A percentile compares a stretch with the other conserved stretches of the same genome.
phyloP scores from a whole-genome alignment of 2,329 filamentous ascomycete genomes.

The Erysiphe pisi region DNA sequence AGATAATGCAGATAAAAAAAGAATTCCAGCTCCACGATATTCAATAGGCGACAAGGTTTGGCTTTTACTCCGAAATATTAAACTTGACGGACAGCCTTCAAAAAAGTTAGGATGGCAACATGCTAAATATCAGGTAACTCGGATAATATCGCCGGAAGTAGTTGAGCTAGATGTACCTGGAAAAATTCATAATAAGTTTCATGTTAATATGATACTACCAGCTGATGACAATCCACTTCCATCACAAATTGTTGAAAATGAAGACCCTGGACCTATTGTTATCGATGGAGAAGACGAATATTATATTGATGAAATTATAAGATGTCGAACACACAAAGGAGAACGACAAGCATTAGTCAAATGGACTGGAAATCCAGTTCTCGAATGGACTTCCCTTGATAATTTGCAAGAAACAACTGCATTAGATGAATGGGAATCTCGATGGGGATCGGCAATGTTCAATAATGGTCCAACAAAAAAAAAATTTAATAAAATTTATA shows the following conservation, averaged over 20 bases:
- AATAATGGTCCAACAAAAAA: slow-evolving; percentile 6
- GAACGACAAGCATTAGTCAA: slow-evolving; percentile 20
- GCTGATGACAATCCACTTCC: background rate
- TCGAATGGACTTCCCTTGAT: slow-evolving; percentile 1
- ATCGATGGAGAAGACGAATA: slow-evolving; percentile 22
- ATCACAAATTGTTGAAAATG: background rate
- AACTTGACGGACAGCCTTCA: background rate
- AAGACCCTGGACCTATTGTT: background rate
- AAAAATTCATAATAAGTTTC: slow-evolving; percentile 20
- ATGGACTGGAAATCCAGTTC: background rate
- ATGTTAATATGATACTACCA: background rate
- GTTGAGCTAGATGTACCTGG: background rate
- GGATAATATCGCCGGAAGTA: slow-evolving; percentile 1
- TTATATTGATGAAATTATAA: background rate
- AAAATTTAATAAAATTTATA: no score
- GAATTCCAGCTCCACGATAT: background rate
- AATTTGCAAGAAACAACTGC: slow-evolving; percentile 6
- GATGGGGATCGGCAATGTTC: background rate
- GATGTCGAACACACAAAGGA: slow-evolving; percentile 1
- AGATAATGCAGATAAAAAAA: slow-evolving; percentile 6
- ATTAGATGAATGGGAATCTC: slow-evolving; percentile 1
- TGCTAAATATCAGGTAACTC: slow-evolving; percentile 10
- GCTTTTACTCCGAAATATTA: slow-evolving; percentile 24
- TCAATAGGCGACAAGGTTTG: background rate
- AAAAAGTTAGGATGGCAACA: slow-evolving; percentile 23